A percentile compares a stretch with the other conserved stretches of the same genome.
These are phyloP conservation scores for Mycena kentingensis DNA, from an alignment of 768 basidiomycete genomes.

Conservation along the genomic window DNA sequence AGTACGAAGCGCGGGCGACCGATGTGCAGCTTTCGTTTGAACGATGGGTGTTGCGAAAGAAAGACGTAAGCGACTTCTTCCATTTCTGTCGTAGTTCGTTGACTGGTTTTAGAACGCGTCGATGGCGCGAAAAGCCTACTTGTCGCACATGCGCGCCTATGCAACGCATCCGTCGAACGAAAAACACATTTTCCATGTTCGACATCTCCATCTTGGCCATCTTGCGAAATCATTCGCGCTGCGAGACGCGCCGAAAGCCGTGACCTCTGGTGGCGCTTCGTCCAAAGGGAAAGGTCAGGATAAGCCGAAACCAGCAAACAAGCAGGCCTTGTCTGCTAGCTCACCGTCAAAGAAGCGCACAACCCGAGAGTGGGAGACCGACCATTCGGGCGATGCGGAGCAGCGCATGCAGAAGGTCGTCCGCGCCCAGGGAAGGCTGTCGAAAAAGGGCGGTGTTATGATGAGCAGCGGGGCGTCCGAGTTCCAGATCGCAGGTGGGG, in stretches of 20 bases:
- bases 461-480: slow-evolving; percentile 66
- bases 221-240: slow-evolving; percentile 89
- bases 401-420: slow-evolving; percentile 86
- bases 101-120: slow-evolving; percentile 61
- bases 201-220: slow-evolving; percentile 92
- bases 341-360: slow-evolving; percentile 29
- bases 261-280: slow-evolving; percentile 33
- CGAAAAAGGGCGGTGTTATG: slow-evolving; percentile 80
- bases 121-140: slow-evolving; percentile 81
- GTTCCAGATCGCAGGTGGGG: slow-evolving; percentile 74
- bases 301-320: slow-evolving; percentile 21
- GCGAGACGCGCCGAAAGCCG: slow-evolving; percentile 75
- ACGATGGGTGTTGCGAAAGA: slow-evolving; percentile 79
- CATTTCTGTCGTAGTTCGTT: slow-evolving; percentile 9
- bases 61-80: slow-evolving; percentile 55
- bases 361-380: slow-evolving; percentile 40
- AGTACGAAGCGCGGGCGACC: slow-evolving; percentile 89
- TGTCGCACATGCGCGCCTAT: slow-evolving; percentile 94
- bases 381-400: slow-evolving; percentile 61
- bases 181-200: slow-evolving; percentile 96
- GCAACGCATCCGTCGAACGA: slow-evolving; percentile 95
- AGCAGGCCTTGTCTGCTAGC: slow-evolving; percentile 24
- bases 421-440: slow-evolving; percentile 76
- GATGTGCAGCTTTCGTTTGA: slow-evolving; percentile 96
- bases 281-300: slow-evolving; percentile 23